These are phyloP conservation scores for Sporothrix protearum DNA, from an alignment of 2,329 filamentous ascomycete genomes.

Conservation along the genomic window DNA sequence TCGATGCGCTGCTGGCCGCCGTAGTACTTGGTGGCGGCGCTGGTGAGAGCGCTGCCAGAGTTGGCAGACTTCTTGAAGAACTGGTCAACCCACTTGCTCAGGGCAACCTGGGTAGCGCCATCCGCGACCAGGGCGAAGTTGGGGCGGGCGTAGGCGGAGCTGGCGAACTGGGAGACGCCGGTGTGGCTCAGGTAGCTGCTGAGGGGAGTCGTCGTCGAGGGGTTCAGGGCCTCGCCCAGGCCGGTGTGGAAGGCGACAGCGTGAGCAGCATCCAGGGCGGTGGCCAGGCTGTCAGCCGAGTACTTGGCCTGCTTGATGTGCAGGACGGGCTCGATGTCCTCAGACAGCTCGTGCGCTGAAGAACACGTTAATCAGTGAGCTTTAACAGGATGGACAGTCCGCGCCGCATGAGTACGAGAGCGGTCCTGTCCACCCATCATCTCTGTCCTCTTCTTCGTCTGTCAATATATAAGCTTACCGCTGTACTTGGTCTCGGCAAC, in stretches of 20 bases:
- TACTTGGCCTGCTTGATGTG: constrained; percentile 72
- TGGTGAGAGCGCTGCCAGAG: constrained; percentile 52
- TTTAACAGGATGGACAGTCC: neutral
- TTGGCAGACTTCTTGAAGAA: constrained; percentile 74
- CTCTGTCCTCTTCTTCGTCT: neutral
- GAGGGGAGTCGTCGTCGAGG: constrained; percentile 66
- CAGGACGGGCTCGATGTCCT: constrained; percentile 77
- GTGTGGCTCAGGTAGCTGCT: constrained; percentile 77
- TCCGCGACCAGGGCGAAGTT: constrained; percentile 92
- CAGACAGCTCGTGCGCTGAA: constrained; percentile 81
- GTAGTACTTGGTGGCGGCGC: constrained; percentile 75
- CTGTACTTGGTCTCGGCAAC: constrained; percentile 83
- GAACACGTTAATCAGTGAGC: neutral
- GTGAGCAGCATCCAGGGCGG: constrained; percentile 85
- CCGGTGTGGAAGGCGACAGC: constrained; percentile 87
- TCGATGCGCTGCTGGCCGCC: constrained; percentile 91
- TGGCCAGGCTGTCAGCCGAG: constrained; percentile 56
- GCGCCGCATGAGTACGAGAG: neutral
- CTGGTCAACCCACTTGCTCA: constrained; percentile 86
- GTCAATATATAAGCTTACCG: constrained; percentile 47
- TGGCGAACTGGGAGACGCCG: constrained; percentile 70
- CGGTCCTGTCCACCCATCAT: neutral
- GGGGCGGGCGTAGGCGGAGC: constrained; percentile 76
- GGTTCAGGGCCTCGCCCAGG: constrained; percentile 74
- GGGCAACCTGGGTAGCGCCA: constrained; percentile 69